phyloP scores from a whole-genome alignment of 805 yeast genomes.

The Teunomyces lycoperdinae region DNA sequence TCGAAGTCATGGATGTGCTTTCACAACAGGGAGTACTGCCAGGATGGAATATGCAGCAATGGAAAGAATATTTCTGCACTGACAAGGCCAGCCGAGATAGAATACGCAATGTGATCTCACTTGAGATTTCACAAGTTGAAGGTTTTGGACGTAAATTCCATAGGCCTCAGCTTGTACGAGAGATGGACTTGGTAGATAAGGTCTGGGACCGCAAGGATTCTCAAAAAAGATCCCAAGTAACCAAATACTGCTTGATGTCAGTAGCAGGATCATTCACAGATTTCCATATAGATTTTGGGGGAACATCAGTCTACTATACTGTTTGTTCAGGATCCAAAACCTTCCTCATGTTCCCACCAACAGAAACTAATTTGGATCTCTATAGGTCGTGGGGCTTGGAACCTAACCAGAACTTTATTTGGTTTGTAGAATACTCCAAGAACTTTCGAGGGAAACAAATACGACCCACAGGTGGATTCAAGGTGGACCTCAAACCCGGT shows the following conservation, averaged over 20 bases:
- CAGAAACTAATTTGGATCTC: slow-evolving; percentile 53
- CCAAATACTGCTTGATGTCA: slow-evolving; percentile 83
- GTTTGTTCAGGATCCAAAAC: slow-evolving; percentile 71
- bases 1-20: slow-evolving; percentile 88
- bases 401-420: slow-evolving; percentile 56
- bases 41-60: slow-evolving; percentile 66
- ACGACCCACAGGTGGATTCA: slow-evolving; percentile 43
- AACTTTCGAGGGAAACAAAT: slow-evolving; percentile 27
- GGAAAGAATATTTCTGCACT: slow-evolving; percentile 69
- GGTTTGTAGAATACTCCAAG: slow-evolving; percentile 57
- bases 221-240: slow-evolving; percentile 53
- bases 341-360: slow-evolving; percentile 79
- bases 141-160: slow-evolving; percentile 45
- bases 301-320: slow-evolving; percentile 87
- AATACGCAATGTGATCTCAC: slow-evolving; percentile 74
- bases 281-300: slow-evolving; percentile 90
- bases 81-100: slow-evolving; percentile 51
- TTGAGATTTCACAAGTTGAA: slow-evolving; percentile 66
- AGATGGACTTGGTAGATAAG: slow-evolving; percentile 64
- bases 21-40: slow-evolving; percentile 66
- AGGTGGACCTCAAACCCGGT: slow-evolving; percentile 54
- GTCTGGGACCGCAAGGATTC: slow-evolving; percentile 49
- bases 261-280: slow-evolving; percentile 80
- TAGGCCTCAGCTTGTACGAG: slow-evolving; percentile 65
- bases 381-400: slow-evolving; percentile 74